Evolutionary conservation across 2,329 filamentous ascomycete genomes (phyloP).

Genomic region (Scedosporium aurantiacum): DNA sequence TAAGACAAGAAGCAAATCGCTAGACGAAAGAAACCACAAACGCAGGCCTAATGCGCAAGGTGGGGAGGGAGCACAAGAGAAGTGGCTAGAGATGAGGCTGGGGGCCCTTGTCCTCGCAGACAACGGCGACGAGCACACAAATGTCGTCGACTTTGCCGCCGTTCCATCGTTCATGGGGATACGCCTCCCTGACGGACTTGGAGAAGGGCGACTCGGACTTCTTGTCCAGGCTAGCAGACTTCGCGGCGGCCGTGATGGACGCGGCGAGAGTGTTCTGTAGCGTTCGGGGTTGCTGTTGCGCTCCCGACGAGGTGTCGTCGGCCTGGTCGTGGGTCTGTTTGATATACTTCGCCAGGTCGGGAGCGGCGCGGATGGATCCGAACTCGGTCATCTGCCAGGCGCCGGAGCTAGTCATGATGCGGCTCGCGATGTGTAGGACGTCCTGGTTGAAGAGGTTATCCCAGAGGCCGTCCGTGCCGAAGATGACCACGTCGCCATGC

Average conservation of each 20-base stretch:
- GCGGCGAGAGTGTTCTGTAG: constrained; percentile 71
- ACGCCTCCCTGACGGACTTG: constrained; percentile 82
- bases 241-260: constrained; percentile 71
- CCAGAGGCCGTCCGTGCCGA: constrained; percentile 91
- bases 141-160: constrained; percentile 97
- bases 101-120: constrained; percentile 46
- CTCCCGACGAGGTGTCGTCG: constrained; percentile 13
- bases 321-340: constrained; percentile 33
- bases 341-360: constrained; percentile 40
- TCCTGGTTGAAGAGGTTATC: constrained; percentile 93
- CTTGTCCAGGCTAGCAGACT: constrained; percentile 69
- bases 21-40: constrained; percentile 1
- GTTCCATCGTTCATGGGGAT: constrained; percentile 74
- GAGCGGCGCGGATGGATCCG: constrained; percentile 51
- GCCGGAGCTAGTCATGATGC: constrained; percentile 59
- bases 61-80: not conserved
- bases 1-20: not conserved
- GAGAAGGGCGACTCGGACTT: constrained; percentile 87
- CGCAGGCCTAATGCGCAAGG: not conserved
- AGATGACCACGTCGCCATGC: constrained; percentile 86
- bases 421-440: constrained; percentile 67
- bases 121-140: constrained; percentile 70
- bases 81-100: constrained; percentile 19
- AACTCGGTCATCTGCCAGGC: constrained; percentile 59
- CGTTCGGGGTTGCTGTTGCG: constrained; percentile 26